Percentiles rank a stretch among this genome's conserved stretches.
Evolutionary conservation across 2,329 filamentous ascomycete genomes (phyloP).

Genomic region (Ilyonectria robusta): DNA sequence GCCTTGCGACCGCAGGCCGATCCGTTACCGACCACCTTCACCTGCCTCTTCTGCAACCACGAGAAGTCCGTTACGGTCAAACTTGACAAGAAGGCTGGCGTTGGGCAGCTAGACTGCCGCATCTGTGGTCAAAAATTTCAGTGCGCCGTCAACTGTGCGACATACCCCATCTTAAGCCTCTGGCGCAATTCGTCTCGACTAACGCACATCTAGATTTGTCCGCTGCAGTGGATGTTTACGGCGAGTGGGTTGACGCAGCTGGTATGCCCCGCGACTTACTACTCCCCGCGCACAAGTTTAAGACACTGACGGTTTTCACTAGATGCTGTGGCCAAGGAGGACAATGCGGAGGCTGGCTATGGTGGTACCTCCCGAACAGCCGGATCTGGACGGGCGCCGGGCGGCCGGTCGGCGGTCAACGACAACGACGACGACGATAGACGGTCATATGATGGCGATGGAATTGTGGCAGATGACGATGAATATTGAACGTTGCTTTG

Average conservation of each 20-base stretch:
- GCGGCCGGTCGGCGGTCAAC: slow-evolving; percentile 49
- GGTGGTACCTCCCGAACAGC: slow-evolving; percentile 45
- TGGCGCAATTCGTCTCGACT: slow-evolving; percentile 37
- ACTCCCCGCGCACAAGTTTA: slow-evolving; percentile 5
- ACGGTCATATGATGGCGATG: slow-evolving; percentile 67
- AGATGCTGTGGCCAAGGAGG: slow-evolving; percentile 68
- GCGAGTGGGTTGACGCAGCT: slow-evolving; percentile 95
- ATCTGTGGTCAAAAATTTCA: slow-evolving; percentile 96
- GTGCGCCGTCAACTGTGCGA: slow-evolving; percentile 89
- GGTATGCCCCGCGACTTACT: slow-evolving; percentile 57
- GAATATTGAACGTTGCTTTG: slow-evolving; percentile 62
- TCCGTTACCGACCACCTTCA: slow-evolving; percentile 85
- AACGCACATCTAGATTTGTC: slow-evolving; percentile 77
- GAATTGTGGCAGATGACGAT: slow-evolving; percentile 68
- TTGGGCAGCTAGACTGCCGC: slow-evolving; percentile 90
- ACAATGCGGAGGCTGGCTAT: slow-evolving; percentile 50
- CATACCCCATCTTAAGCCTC: background rate
- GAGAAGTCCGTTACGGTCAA: slow-evolving; percentile 93
- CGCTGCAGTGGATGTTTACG: slow-evolving; percentile 93
- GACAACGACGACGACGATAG: slow-evolving; percentile 68
- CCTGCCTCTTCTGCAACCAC: slow-evolving; percentile 98
- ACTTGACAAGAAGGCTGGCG: slow-evolving; percentile 91
- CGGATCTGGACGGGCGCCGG: slow-evolving; percentile 41
- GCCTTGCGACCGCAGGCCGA: slow-evolving; percentile 68
- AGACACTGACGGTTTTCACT: slow-evolving; percentile 32